These are phyloP conservation scores for Penicillium thymicola DNA, from an alignment of 2,329 filamentous ascomycete genomes.

Conservation along the genomic window DNA sequence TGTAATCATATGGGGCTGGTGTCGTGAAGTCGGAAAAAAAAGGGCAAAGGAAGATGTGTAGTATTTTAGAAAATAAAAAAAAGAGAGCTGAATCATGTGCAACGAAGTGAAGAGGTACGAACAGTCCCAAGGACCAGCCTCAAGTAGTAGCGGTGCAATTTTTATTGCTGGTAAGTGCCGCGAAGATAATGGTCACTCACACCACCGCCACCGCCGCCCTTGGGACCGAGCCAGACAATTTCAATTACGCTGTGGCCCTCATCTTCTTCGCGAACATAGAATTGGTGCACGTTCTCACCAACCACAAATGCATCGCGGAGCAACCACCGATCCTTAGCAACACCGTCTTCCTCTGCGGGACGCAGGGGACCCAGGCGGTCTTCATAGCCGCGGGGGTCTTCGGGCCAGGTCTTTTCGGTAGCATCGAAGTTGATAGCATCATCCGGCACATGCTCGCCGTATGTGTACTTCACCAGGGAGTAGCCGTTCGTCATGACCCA, in stretches of 20 bases:
- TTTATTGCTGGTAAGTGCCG: constrained; percentile 30
- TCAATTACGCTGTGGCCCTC: constrained; percentile 44
- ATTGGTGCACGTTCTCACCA: constrained; percentile 44
- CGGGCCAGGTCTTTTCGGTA: constrained; percentile 45
- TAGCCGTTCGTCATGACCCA: constrained; percentile 47
- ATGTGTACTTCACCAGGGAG: constrained; percentile 43
- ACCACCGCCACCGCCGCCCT: constrained; percentile 38
- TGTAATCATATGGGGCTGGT: constrained; percentile 14
- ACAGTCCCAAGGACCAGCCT: constrained; percentile 37
- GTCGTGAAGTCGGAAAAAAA: constrained; percentile 16
- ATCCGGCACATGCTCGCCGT: constrained; percentile 34
- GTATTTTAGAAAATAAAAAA: constrained; percentile 17
- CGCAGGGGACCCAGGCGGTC: constrained; percentile 40
- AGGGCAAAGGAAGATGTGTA: constrained; percentile 11
- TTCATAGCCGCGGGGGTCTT: constrained; percentile 42
- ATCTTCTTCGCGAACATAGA: constrained; percentile 41
- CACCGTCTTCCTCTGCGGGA: constrained; percentile 38
- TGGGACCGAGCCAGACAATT: constrained; percentile 43
- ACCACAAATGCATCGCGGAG: constrained; percentile 39
- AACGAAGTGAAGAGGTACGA: constrained; percentile 31
- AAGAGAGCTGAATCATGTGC: constrained; percentile 34
- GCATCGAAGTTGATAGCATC: constrained; percentile 44
- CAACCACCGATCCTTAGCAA: constrained; percentile 43
- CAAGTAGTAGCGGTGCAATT: constrained; percentile 14
- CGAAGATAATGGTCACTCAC: constrained; percentile 29